Conservation (phyloP, 2,329 filamentous ascomycete species). For the Colletotrichum limetticola region DNA sequence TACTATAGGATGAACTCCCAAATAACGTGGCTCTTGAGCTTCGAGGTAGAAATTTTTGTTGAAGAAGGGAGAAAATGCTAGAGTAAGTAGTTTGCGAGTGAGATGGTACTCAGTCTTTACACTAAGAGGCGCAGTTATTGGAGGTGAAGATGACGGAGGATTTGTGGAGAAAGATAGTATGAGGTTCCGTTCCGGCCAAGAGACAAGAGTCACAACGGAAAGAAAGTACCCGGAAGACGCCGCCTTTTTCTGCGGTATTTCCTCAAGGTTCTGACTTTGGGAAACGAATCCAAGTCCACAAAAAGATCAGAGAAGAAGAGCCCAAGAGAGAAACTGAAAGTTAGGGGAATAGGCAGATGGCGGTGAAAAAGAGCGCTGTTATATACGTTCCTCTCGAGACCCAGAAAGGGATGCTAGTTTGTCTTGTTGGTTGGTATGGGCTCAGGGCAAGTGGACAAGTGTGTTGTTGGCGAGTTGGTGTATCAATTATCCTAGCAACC, state of each 20-base stretch:
- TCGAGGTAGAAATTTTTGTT: background rate
- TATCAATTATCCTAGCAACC: conserved; percentile 30
- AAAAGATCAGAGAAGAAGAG: conserved; percentile 7
- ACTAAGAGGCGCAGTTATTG: background rate
- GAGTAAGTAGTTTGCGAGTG: background rate
- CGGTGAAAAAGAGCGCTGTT: conserved; percentile 22
- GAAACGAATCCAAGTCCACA: background rate
- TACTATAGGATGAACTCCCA: background rate
- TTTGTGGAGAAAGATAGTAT: conserved; percentile 24
- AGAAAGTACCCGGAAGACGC: background rate
- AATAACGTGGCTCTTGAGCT: background rate
- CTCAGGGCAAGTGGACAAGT: conserved; percentile 6
- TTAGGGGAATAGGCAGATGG: conserved; percentile 9
- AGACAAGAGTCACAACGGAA: conserved; percentile 22
- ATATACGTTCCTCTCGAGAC: conserved; percentile 22
- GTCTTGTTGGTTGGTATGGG: conserved; percentile 25
- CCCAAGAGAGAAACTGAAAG: conserved; percentile 12
- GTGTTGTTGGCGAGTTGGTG: conserved; percentile 26
- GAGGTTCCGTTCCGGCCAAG: background rate
- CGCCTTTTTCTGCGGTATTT: background rate
- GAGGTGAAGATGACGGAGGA: conserved; percentile 29
- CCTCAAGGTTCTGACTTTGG: background rate
- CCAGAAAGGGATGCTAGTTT: conserved; percentile 34
- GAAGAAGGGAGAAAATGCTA: background rate
- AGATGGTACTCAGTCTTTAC: conserved; percentile 12